Evolutionary conservation across 768 basidiomycete genomes (phyloP).

Genomic region (Ramaria sp.): DNA sequence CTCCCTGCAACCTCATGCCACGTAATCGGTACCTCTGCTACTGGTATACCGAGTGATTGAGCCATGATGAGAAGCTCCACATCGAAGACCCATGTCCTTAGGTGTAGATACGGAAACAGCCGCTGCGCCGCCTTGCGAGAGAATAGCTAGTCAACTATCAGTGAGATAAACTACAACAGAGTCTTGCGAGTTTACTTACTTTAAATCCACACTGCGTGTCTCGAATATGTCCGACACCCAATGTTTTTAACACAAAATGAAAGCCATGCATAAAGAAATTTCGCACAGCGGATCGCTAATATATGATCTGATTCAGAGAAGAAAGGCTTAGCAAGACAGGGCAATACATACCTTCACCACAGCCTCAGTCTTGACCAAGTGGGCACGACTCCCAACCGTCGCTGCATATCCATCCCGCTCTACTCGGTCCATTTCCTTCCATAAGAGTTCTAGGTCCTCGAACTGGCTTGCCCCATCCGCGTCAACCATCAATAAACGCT

Average conservation of each 20-base stretch:
- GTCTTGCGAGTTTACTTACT: conserved; percentile 15
- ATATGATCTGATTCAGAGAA: not conserved
- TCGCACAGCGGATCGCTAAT: conserved; percentile 74
- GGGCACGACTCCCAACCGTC: conserved; percentile 79
- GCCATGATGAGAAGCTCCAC: conserved; percentile 86
- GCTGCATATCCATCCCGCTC: conserved; percentile 47
- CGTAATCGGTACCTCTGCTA: conserved; percentile 75
- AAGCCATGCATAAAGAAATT: conserved; percentile 93
- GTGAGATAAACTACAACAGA: conserved; percentile 1
- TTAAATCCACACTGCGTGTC: conserved; percentile 99
- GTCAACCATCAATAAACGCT: conserved; percentile 80
- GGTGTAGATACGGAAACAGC: conserved; percentile 81
- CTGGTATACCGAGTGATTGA: conserved; percentile 65
- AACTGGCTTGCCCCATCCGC: conserved; percentile 92
- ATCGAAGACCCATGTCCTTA: conserved; percentile 93
- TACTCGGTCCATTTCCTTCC: conserved; percentile 60
- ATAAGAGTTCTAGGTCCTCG: conserved; percentile 69
- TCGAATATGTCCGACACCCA: conserved; percentile 82
- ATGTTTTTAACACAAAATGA: conserved; percentile 77
- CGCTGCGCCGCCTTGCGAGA: conserved; percentile 68
- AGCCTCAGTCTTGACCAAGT: conserved; percentile 84
- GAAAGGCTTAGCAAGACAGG: not conserved
- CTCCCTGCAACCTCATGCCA: conserved; percentile 94
- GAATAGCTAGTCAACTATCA: conserved; percentile 40
- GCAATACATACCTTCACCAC: conserved; percentile 72